Evolutionary conservation across 495 filamentous ascomycete species (phyloP).

Genomic region (Aeminium ludgeri): DNA sequence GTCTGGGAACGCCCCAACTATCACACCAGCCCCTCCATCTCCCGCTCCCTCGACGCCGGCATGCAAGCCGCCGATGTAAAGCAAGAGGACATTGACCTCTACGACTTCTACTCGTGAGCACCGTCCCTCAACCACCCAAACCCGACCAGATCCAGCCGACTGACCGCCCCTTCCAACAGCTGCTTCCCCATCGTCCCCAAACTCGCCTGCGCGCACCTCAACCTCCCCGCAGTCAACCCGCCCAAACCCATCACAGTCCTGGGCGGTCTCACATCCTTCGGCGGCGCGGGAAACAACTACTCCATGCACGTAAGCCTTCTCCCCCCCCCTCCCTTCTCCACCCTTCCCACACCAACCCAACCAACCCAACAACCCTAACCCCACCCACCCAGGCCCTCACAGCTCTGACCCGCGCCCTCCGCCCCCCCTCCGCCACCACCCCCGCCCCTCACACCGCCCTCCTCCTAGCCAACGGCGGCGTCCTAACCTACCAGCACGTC

Average conservation of each 20-base stretch:
- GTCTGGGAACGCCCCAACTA: slow-evolving; percentile 40
- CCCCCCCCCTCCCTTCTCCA: background rate
- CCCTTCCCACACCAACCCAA: background rate
- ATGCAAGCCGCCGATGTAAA: slow-evolving; percentile 23
- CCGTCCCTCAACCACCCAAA: slow-evolving; percentile 27
- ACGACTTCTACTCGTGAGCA: slow-evolving; percentile 37
- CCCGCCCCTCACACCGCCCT: too few relatives aligned
- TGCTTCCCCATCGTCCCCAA: slow-evolving; percentile 46
- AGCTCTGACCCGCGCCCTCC: slow-evolving; percentile 31
- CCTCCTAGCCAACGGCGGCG: slow-evolving; percentile 39
- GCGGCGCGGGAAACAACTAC: slow-evolving; percentile 44
- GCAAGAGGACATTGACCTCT: slow-evolving; percentile 33
- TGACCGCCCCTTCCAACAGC: slow-evolving; percentile 9
- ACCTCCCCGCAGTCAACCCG: slow-evolving; percentile 25
- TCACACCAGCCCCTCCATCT: slow-evolving; percentile 33
- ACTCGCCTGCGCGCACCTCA: slow-evolving; percentile 36
- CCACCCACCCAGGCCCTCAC: slow-evolving; percentile 26
- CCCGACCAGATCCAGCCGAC: background rate
- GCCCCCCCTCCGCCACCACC: slow-evolving; percentile 25
- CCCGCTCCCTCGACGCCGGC: slow-evolving; percentile 32
- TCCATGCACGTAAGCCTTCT: slow-evolving; percentile 35
- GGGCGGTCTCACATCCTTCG: slow-evolving; percentile 41
- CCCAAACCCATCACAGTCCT: slow-evolving; percentile 36
- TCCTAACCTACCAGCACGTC: slow-evolving; percentile 37
- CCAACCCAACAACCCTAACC: background rate